Conservation (phyloP, 2,329 filamentous ascomycete species). For the Colletotrichum noveboracense region DNA sequence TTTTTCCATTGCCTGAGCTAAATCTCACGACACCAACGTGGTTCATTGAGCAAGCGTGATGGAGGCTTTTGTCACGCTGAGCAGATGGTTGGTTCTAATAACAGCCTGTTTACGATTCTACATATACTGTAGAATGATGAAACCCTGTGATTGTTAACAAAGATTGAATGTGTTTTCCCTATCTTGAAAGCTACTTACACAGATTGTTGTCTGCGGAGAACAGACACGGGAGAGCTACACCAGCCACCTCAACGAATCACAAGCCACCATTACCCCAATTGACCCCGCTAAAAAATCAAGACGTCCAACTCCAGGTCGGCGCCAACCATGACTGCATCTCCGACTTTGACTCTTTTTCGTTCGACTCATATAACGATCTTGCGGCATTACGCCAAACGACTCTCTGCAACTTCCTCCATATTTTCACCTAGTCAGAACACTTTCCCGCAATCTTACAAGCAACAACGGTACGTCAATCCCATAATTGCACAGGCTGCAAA, state of each 20-base stretch:
- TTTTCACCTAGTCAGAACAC: rapidly evolving
- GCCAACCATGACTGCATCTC: not conserved
- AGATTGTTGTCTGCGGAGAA: not conserved
- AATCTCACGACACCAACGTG: not conserved
- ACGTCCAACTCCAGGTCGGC: not conserved
- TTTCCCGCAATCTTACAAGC: not conserved
- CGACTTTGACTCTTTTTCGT: not conserved
- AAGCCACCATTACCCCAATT: not conserved
- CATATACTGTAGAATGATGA: not conserved
- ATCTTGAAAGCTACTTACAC: not conserved
- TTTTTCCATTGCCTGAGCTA: not conserved
- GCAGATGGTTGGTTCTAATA: not conserved
- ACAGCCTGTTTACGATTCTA: not conserved
- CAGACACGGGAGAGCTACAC: not conserved
- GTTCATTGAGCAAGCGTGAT: not conserved
- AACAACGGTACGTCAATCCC: not conserved
- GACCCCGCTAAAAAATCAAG: not conserved
- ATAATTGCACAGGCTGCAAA: not conserved
- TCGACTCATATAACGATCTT: not conserved
- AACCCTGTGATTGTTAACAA: not conserved
- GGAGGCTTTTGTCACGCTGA: not conserved
- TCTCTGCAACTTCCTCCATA: rapidly evolving
- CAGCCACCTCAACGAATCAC: not conserved
- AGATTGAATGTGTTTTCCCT: not conserved
- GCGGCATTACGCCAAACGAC: not conserved